These are phyloP conservation scores for Ordospora pajunii DNA, from an alignment of 371 early-diverging fungal species.

Conservation along the genomic window DNA sequence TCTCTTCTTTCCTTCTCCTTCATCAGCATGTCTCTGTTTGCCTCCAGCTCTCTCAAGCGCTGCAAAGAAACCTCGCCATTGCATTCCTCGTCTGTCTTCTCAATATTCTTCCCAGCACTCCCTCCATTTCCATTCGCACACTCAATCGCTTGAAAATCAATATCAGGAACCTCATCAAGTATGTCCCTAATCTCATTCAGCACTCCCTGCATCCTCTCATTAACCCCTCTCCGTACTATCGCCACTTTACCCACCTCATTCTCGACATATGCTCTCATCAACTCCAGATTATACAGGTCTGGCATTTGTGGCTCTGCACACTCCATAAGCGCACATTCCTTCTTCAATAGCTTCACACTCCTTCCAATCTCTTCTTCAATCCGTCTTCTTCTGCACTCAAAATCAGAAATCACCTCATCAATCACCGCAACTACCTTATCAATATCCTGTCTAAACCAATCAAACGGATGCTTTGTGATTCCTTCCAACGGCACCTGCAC, in stretches of 20 bases:
- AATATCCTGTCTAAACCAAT: conserved; percentile 16
- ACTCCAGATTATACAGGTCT: not conserved
- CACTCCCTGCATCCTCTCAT: not conserved
- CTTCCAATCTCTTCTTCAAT: not conserved
- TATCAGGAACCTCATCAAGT: not conserved
- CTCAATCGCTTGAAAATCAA: not conserved
- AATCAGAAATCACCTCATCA: not conserved
- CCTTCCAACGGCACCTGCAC: conserved; percentile 17
- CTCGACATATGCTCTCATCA: conserved; percentile 6
- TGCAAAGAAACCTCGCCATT: not conserved
- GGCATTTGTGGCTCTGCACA: not conserved
- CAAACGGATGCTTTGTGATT: conserved; percentile 19
- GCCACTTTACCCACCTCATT: not conserved
- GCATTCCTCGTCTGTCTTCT: not conserved
- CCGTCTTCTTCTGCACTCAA: not conserved
- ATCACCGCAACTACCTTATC: not conserved
- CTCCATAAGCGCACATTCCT: not conserved
- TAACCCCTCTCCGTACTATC: conserved; percentile 4
- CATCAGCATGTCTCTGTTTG: conserved; percentile 6
- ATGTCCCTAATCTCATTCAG: conserved; percentile 3
- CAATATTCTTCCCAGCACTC: not conserved
- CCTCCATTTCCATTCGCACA: not conserved
- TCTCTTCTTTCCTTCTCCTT: conserved; percentile 8
- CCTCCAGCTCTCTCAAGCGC: not conserved
- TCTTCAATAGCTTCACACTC: not conserved